Conservation (phyloP, 306 rosid genomes). For the Trifolium pratense region DNA sequence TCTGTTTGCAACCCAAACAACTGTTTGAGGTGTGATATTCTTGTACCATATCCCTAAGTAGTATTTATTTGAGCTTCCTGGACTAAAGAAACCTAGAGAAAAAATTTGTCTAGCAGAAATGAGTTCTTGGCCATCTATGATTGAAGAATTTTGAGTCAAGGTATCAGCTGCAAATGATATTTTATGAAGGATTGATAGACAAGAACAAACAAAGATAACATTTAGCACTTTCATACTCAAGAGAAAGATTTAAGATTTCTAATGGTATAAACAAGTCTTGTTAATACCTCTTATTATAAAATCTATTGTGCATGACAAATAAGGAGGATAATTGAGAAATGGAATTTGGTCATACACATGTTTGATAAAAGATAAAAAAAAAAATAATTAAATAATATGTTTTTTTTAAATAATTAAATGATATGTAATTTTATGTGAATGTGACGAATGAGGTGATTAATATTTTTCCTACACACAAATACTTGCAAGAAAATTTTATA, state of each 20-base stretch:
- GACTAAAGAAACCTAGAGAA: slow-evolving; percentile 47
- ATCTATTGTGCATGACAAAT: neutral
- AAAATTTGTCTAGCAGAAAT: slow-evolving; percentile 36
- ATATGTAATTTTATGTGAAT: too few relatives aligned
- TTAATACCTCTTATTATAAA: neutral
- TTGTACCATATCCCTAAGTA: slow-evolving; percentile 46
- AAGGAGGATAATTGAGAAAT: neutral
- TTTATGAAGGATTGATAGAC: slow-evolving; percentile 2
- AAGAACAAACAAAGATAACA: neutral
- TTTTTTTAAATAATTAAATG: too few relatives aligned
- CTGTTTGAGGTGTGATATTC: slow-evolving; percentile 30
- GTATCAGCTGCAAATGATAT: slow-evolving; percentile 32
- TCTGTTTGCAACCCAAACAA: slow-evolving; percentile 52
- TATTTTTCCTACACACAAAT: neutral
- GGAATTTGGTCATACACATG: too few relatives aligned
- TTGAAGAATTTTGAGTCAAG: slow-evolving; percentile 30
- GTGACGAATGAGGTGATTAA: too few relatives aligned
- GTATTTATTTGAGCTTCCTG: slow-evolving; percentile 36
- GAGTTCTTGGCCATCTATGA: slow-evolving; percentile 39
- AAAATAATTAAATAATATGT: too few relatives aligned
- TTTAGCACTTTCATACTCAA: slow-evolving; percentile 9
- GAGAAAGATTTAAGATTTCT: neutral
- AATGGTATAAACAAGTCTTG: too few relatives aligned
- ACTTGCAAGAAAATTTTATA: too few relatives aligned
- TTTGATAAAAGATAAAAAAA: too few relatives aligned